Evolutionary conservation across 2,329 filamentous ascomycete species (phyloP).

Genomic region (Thermoascus crustaceus): DNA sequence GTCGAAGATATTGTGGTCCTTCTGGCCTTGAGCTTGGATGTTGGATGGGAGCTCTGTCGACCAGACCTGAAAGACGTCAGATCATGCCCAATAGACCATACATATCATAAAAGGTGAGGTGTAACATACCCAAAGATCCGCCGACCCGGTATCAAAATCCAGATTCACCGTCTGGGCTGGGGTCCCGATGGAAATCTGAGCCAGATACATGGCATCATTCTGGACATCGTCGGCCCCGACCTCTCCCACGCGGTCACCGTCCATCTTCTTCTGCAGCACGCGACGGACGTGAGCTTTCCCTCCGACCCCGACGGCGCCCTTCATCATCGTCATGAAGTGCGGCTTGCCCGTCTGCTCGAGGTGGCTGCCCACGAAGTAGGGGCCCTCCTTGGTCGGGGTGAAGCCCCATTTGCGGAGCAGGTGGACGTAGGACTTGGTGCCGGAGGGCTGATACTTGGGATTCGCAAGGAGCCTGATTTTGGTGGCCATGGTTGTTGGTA

Average conservation of each 20-base stretch:
- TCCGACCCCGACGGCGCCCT: too few species aligned
- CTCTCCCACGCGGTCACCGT: slow-evolving; percentile 37
- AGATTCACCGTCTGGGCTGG: slow-evolving; percentile 54
- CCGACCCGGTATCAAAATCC: slow-evolving; percentile 63
- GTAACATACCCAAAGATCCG: slow-evolving; percentile 58
- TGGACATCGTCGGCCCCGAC: slow-evolving; percentile 55
- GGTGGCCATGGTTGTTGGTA: slow-evolving; percentile 23
- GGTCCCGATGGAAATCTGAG: slow-evolving; percentile 56
- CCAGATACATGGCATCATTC: slow-evolving; percentile 60
- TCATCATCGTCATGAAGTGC: too few species aligned
- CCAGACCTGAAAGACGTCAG: slow-evolving; percentile 39
- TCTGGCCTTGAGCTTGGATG: slow-evolving; percentile 21
- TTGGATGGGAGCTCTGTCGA: slow-evolving; percentile 43
- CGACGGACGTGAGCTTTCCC: slow-evolving; percentile 42
- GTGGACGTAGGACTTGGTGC: slow-evolving; percentile 56
- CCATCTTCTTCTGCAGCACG: slow-evolving; percentile 45
- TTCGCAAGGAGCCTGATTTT: slow-evolving; percentile 50
- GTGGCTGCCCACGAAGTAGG: slow-evolving; percentile 47
- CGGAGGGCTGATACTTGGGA: slow-evolving; percentile 50
- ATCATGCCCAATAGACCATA: background rate
- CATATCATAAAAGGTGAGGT: background rate
- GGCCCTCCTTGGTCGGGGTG: slow-evolving; percentile 54
- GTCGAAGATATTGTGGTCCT: slow-evolving; percentile 50
- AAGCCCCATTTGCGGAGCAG: slow-evolving; percentile 56
- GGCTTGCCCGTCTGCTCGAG: slow-evolving; percentile 43